phyloP scores from a whole-genome alignment of 1,284 basidiomycete genomes.

The Kwoniella shivajii region DNA sequence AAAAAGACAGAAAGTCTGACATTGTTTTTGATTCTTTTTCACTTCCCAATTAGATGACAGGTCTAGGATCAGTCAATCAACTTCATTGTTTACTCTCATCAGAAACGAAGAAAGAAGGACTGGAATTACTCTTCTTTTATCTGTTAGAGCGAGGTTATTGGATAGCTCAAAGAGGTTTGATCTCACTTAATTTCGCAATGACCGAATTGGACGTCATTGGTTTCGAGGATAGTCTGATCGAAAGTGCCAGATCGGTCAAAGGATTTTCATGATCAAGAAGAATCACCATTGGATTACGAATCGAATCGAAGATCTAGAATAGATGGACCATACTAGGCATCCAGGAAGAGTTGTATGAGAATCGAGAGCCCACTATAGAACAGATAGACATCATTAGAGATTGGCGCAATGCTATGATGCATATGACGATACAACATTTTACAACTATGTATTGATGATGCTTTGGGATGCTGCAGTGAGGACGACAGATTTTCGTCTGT shows the following conservation, averaged over 20 bases:
- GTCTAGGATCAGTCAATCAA: conserved; percentile 38
- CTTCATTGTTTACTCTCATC: conserved; percentile 18
- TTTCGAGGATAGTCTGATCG: conserved; percentile 8
- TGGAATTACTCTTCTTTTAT: conserved; percentile 26
- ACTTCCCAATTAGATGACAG: conserved; percentile 18
- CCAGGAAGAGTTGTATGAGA: too few relatives aligned
- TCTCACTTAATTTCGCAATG: conserved; percentile 18
- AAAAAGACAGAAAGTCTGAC: background rate
- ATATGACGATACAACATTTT: too few relatives aligned
- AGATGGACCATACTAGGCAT: too few relatives aligned
- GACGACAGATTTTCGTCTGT: too few relatives aligned
- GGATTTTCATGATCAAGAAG: background rate
- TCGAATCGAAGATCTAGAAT: too few relatives aligned
- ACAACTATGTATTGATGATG: too few relatives aligned
- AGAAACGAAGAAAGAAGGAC: background rate
- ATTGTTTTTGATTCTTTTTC: background rate
- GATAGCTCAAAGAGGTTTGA: conserved; percentile 32
- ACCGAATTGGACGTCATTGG: conserved; percentile 2
- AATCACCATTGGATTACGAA: too few relatives aligned
- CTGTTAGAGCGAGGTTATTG: conserved; percentile 25
- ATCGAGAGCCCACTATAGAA: too few relatives aligned
- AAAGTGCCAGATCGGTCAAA: background rate
- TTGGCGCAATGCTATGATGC: too few relatives aligned
- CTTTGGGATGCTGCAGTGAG: too few relatives aligned
- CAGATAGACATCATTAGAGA: too few relatives aligned